Evolutionary conservation across 2,329 filamentous ascomycete species (phyloP).

Genomic region (Sarocladium kiliense): DNA sequence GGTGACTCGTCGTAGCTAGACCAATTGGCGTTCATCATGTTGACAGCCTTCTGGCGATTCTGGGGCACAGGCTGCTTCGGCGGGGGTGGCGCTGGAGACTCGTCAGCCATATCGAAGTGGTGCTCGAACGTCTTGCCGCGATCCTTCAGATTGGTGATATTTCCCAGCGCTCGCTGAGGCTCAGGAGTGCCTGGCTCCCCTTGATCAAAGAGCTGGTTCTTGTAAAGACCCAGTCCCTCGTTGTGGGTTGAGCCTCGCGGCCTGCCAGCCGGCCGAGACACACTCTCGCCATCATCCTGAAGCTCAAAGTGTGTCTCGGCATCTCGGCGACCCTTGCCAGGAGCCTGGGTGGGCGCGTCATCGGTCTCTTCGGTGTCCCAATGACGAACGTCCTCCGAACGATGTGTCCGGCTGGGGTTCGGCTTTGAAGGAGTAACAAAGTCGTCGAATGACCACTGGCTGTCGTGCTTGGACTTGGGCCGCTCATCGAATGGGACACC

Average conservation of each 20-base stretch:
- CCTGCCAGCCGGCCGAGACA: slow-evolving; percentile 39
- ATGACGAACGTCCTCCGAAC: slow-evolving; percentile 68
- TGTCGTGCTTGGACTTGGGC: slow-evolving; percentile 58
- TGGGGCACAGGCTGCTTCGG: slow-evolving; percentile 43
- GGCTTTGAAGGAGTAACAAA: slow-evolving; percentile 77
- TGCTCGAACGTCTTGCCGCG: slow-evolving; percentile 71
- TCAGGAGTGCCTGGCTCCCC: slow-evolving; percentile 34
- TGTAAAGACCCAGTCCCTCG: slow-evolving; percentile 64
- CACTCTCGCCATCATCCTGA: slow-evolving; percentile 64
- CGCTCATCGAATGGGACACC: slow-evolving; percentile 34
- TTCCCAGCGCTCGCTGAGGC: slow-evolving; percentile 47
- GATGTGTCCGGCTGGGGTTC: slow-evolving; percentile 51
- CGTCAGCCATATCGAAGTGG: slow-evolving; percentile 73
- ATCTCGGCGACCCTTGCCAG: slow-evolving; percentile 68
- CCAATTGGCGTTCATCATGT: slow-evolving; percentile 68
- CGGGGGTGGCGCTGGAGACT: slow-evolving; percentile 44
- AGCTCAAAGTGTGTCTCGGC: slow-evolving; percentile 81
- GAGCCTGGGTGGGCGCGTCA: slow-evolving; percentile 53
- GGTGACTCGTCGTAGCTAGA: slow-evolving; percentile 50
- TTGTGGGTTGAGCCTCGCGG: slow-evolving; percentile 57
- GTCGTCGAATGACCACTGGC: slow-evolving; percentile 85
- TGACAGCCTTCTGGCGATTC: slow-evolving; percentile 63
- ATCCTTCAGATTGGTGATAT: slow-evolving; percentile 68
- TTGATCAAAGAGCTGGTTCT: slow-evolving; percentile 67
- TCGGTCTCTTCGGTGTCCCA: slow-evolving; percentile 66